phyloP scores from a whole-genome alignment of 2,329 filamentous ascomycete genomes.

The Teratosphaeria nubilosa region DNA sequence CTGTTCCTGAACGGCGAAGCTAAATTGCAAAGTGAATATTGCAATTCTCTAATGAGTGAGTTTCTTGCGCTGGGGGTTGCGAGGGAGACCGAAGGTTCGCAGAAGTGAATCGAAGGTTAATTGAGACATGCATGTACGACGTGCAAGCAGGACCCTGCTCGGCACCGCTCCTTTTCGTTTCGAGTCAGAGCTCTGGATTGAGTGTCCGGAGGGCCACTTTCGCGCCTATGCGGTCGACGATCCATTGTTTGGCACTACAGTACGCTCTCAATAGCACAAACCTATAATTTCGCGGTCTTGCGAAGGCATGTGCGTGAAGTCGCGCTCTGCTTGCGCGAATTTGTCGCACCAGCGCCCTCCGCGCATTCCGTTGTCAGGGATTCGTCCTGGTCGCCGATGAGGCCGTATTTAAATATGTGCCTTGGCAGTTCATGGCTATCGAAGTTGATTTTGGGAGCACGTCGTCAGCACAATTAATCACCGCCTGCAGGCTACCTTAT shows the following conservation, averaged over 20 bases:
- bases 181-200: too few species aligned
- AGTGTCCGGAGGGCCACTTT: not conserved
- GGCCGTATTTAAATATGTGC: not conserved
- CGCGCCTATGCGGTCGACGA: not conserved
- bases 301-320: not conserved
- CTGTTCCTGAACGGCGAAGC: not conserved
- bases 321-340: not conserved
- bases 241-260: not conserved
- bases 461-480: not conserved
- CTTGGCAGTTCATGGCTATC: not conserved
- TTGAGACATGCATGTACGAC: not conserved
- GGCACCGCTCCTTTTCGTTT: too few species aligned
- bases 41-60: not conserved
- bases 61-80: not conserved
- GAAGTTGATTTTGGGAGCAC: not conserved
- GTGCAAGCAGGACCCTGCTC: not conserved
- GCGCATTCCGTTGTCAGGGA: not conserved
- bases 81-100: not conserved
- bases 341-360: not conserved
- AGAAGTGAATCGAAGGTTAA: not conserved
- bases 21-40: not conserved
- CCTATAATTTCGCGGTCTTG: not conserved
- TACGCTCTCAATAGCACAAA: not conserved
- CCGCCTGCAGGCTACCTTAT: not conserved
- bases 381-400: not conserved